Evolutionary conservation across 257 asterid species (phyloP).

Genomic region (Leptodermis oblonga): DNA sequence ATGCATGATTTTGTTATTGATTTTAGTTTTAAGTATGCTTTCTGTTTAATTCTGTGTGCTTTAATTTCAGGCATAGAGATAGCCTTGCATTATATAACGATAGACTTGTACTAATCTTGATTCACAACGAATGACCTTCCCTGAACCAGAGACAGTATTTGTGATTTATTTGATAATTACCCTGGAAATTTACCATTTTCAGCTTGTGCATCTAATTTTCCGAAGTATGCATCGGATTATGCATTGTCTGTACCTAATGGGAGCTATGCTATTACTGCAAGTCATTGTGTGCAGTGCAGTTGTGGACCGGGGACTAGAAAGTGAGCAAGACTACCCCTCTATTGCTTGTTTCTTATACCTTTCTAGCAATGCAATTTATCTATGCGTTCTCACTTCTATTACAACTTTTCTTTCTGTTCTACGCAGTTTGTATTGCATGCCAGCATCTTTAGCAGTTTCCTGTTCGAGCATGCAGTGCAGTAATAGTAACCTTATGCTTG

Average conservation of each 20-base stretch:
- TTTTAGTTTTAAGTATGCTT: not conserved
- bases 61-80: not conserved
- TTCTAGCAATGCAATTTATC: constrained; percentile 4
- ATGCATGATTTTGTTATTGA: not conserved
- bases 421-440: constrained; percentile 82
- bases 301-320: constrained; percentile 89
- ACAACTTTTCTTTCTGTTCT: not conserved
- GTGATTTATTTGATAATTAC: constrained; percentile 1
- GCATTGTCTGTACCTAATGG: constrained; percentile 90
- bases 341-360: not conserved
- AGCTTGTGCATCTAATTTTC: constrained; percentile 92
- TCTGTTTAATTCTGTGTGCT: not conserved
- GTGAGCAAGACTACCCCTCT: constrained; percentile 39
- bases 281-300: constrained; percentile 96
- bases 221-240: constrained; percentile 57
- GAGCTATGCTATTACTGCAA: constrained; percentile 81
- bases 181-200: constrained; percentile 20
- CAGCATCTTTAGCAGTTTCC: constrained; percentile 93
- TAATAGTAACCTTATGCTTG: constrained; percentile 78
- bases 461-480: constrained; percentile 98
- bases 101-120: not conserved
- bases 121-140: not conserved
- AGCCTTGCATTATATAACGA: not conserved
- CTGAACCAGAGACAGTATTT: not conserved
- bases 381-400: not conserved